Conservation (phyloP, 257 asterid species). For the Solanum piurae region DNA sequence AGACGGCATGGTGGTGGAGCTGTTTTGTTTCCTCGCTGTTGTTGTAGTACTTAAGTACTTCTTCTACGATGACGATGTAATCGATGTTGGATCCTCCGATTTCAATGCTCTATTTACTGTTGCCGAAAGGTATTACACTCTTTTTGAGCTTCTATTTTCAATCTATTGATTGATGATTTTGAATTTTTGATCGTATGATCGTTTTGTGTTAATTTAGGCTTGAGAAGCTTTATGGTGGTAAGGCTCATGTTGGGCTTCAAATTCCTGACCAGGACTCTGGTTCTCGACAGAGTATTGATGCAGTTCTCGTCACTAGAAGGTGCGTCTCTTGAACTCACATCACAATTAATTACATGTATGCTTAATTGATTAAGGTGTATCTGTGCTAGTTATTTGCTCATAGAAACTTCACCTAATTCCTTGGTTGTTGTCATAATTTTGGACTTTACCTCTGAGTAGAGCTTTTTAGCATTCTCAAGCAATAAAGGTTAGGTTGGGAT, state of each 20-base stretch:
- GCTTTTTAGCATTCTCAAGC: background rate
- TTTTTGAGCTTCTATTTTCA: background rate
- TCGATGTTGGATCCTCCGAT: conserved; percentile 39
- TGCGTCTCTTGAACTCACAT: background rate
- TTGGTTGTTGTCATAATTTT: background rate
- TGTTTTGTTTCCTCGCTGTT: conserved; percentile 43
- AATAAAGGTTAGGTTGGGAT: background rate
- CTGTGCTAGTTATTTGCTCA: background rate
- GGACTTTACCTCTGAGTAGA: background rate
- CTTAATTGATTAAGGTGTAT: background rate
- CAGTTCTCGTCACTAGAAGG: conserved; percentile 58
- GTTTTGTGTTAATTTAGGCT: conserved; percentile 20
- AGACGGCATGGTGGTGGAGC: conserved; percentile 49
- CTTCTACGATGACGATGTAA: conserved; percentile 53
- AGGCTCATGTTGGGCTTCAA: conserved; percentile 56
- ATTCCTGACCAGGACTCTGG: conserved; percentile 78
- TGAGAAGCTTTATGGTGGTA: conserved; percentile 58
- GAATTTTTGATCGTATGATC: background rate
- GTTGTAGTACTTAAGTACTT: conserved; percentile 31
- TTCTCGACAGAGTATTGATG: conserved; percentile 57
- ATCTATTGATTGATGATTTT: background rate
- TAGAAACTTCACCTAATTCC: background rate
- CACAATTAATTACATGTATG: background rate
- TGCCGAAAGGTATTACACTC: conserved; percentile 31
- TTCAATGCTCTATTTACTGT: conserved; percentile 62